These are phyloP conservation scores for Aspergillus clavatus DNA, from an alignment of 2,329 filamentous ascomycete species.

Conservation along the genomic window DNA sequence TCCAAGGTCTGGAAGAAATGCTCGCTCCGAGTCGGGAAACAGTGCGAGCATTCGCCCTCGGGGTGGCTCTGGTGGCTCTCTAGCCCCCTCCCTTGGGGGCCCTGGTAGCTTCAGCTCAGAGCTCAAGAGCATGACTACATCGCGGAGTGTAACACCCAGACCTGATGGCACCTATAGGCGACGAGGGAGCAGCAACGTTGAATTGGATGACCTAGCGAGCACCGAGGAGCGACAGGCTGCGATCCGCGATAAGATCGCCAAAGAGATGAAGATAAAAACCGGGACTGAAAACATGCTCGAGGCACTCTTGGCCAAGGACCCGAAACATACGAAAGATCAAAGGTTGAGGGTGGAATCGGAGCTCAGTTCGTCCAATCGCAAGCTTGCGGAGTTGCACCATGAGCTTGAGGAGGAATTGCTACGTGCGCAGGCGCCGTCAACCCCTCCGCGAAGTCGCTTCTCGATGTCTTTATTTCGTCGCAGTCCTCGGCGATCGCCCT, in stretches of 20 bases:
- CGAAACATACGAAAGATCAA: constrained; percentile 89
- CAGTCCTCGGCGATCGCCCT: constrained; percentile 51
- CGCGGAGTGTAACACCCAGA: constrained; percentile 57
- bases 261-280: constrained; percentile 96
- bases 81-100: constrained; percentile 65
- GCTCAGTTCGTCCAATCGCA: constrained; percentile 78
- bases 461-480: constrained; percentile 53
- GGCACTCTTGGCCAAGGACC: constrained; percentile 87
- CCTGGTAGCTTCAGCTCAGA: constrained; percentile 87
- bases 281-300: constrained; percentile 97
- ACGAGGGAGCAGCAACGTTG: constrained; percentile 43
- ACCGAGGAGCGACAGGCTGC: constrained; percentile 70
- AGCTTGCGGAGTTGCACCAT: constrained; percentile 56
- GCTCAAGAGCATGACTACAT: constrained; percentile 63
- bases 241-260: constrained; percentile 80
- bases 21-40: constrained; percentile 53
- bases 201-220: constrained; percentile 57
- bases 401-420: constrained; percentile 58
- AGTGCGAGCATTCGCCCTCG: constrained; percentile 62
- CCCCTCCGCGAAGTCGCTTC: constrained; percentile 47
- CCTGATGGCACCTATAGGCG: constrained; percentile 54
- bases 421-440: constrained; percentile 52
- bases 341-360: constrained; percentile 77
- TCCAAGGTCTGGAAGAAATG: constrained; percentile 31
- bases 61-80: constrained; percentile 47